Evolutionary conservation across 2,329 filamentous ascomycete species (phyloP).

Genomic region (Coniochaeta sp.): DNA sequence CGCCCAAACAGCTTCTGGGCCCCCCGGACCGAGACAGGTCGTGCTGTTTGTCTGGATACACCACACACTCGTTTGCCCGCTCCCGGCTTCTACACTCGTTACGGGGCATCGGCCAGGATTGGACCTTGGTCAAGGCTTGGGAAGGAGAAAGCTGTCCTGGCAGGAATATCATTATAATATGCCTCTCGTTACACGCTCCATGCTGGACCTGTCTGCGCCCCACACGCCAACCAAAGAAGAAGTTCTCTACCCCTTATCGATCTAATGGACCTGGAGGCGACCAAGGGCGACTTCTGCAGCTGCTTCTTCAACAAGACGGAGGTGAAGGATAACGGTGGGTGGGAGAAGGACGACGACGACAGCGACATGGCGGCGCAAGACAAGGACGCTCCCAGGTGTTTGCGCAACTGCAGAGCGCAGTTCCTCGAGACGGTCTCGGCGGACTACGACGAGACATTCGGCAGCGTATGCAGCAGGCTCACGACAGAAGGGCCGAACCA

Average conservation of each 20-base stretch:
- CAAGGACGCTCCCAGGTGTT: conserved; percentile 24
- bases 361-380: conserved; percentile 12
- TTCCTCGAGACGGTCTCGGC: conserved; percentile 22
- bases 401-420: conserved; percentile 23
- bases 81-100: conserved; percentile 1
- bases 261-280: conserved; percentile 4
- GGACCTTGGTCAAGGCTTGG: background rate
- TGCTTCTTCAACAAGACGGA: conserved; percentile 3
- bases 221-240: background rate
- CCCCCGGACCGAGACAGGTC: conserved; percentile 4
- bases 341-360: background rate
- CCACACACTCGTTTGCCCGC: conserved; percentile 7
- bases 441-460: conserved; percentile 20
- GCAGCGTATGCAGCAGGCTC: conserved; percentile 22
- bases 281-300: background rate
- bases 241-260: background rate
- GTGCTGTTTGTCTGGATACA: conserved; percentile 1
- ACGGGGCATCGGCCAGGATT: background rate
- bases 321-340: conserved; percentile 1
- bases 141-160: background rate
- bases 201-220: background rate
- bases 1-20: background rate
- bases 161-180: conserved; percentile 6
- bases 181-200: conserved; percentile 7
- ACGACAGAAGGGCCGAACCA: conserved; percentile 15